A percentile compares a stretch with the other conserved stretches of the same genome.
Conservation (phyloP, 108 stramenopile genomes). For the Nitzschia palea region DNA sequence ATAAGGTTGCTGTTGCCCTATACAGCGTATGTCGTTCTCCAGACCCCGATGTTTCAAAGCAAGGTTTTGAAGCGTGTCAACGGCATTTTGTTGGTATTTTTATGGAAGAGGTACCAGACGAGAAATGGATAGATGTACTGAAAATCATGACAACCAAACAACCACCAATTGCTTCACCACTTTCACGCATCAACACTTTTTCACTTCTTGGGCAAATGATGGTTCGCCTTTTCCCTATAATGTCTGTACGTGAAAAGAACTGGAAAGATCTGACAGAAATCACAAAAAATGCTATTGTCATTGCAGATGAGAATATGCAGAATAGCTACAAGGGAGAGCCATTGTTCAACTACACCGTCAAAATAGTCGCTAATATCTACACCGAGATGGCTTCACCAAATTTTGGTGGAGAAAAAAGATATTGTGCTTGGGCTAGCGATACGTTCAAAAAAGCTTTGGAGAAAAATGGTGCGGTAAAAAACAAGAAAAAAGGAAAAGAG, state of each 20-base stretch:
- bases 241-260: slow-evolving; percentile 51
- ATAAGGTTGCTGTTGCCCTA: slow-evolving; percentile 56
- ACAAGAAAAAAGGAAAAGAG: slow-evolving; percentile 16
- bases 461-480: slow-evolving; percentile 60
- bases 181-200: slow-evolving; percentile 56
- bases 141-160: slow-evolving; percentile 59
- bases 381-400: slow-evolving; percentile 58
- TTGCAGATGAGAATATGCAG: slow-evolving; percentile 65
- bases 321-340: slow-evolving; percentile 42
- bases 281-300: slow-evolving; percentile 44
- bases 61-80: slow-evolving; percentile 65
- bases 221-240: slow-evolving; percentile 44
- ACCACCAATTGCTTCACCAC: slow-evolving; percentile 40
- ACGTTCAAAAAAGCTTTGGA: slow-evolving; percentile 64
- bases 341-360: slow-evolving; percentile 72
- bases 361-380: slow-evolving; percentile 63
- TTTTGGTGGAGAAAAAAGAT: slow-evolving; percentile 54
- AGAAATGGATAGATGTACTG: slow-evolving; percentile 65
- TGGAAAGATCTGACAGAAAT: slow-evolving; percentile 68
- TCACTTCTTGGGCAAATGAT: slow-evolving; percentile 60
- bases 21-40: slow-evolving; percentile 60
- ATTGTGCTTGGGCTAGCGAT: slow-evolving; percentile 74
- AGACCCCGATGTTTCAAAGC: slow-evolving; percentile 47
- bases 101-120: slow-evolving; percentile 56
- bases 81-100: slow-evolving; percentile 57